Evolutionary conservation across 108 stramenopile genomes (phyloP).

Genomic region (Fistulifera solaris): DNA sequence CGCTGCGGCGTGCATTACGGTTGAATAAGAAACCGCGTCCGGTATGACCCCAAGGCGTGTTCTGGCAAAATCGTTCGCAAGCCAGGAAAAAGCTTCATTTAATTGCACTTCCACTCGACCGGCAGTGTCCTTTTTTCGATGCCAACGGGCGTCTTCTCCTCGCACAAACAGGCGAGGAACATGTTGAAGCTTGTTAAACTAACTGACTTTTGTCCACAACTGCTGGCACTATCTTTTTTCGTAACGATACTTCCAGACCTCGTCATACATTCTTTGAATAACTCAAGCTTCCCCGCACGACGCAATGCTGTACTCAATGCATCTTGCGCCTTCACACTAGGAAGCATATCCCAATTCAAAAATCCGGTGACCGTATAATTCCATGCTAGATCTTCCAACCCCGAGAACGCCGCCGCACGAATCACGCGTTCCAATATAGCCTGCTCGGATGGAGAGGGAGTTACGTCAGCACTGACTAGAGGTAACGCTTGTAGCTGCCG

Average conservation of each 20-base stretch:
- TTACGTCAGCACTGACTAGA: too few species aligned
- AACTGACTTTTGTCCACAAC: conserved; percentile 11
- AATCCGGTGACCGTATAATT: conserved; percentile 25
- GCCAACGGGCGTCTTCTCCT: conserved; percentile 17
- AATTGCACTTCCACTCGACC: neutral
- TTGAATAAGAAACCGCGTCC: conserved; percentile 47
- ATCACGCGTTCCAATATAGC: conserved; percentile 49
- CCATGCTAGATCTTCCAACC: conserved; percentile 36
- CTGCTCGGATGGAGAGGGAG: too few species aligned
- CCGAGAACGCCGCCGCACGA: conserved; percentile 43
- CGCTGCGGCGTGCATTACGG: conserved; percentile 43
- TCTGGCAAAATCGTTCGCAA: conserved; percentile 19
- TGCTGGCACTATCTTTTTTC: conserved; percentile 2
- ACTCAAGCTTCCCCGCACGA: conserved; percentile 25
- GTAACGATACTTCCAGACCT: conserved; percentile 20
- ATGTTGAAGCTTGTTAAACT: conserved; percentile 56
- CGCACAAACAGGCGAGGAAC: conserved; percentile 59
- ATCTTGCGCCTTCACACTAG: conserved; percentile 34
- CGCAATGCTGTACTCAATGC: conserved; percentile 35
- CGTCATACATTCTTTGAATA: conserved; percentile 24
- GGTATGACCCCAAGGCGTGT: conserved; percentile 21
- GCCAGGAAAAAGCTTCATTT: conserved; percentile 19
- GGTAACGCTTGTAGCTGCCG: too few species aligned
- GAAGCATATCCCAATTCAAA: conserved; percentile 14
- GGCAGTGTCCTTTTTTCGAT: neutral